Evolutionary conservation across 352 stramenopile species (phyloP), one percentile per base, ranked within the genome.

Genomic region (Globisporangium alternatum): DNA sequence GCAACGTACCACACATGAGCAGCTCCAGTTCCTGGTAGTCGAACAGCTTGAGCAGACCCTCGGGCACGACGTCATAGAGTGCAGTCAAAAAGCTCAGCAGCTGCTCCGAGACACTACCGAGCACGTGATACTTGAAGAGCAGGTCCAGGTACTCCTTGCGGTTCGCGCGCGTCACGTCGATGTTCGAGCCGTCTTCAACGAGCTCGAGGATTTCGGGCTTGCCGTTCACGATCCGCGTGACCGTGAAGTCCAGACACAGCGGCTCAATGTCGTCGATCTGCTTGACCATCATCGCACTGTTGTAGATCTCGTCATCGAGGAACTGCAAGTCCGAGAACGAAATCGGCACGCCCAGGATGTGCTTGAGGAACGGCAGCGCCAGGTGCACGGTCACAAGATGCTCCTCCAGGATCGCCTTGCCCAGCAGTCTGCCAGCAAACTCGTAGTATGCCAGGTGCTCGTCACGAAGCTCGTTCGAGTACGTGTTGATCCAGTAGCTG

Each of bases 11-110:
- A 76, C 96, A 99, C 84, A 99, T 97, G 3, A 99, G 78, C 48
- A 99, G 69, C 72, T 99, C 97, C 0, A 99, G 81, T 72, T 99
- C 97, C 75, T 99, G 96, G 74, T 98, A 99, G 72, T 99, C 96
- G 77, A 99, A 99, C 10, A 99, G 76, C 49, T 97, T 98, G 30
- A 99, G 77, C 43, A 99, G 73, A 17, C 93, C 88, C 66, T 99
- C 95, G 0, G 97, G 97, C 30, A 99, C 93, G 8, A 99, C 95
- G 63, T 99, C 96, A 69, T 98, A 99, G 39, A 99, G 97, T 13
- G 97, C 81, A 4, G 82, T 88, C 48, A 95, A 65, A 45, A 95
- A 90, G 0, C 73, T 90, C 56, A 94, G 86, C 17, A 99, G 64
- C 67, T 99, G 96, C 33, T 89, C 76, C 39, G 79, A 83, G 25